phyloP scores from a whole-genome alignment of 2,329 filamentous ascomycete genomes.

The Cladosporium sp. region DNA sequence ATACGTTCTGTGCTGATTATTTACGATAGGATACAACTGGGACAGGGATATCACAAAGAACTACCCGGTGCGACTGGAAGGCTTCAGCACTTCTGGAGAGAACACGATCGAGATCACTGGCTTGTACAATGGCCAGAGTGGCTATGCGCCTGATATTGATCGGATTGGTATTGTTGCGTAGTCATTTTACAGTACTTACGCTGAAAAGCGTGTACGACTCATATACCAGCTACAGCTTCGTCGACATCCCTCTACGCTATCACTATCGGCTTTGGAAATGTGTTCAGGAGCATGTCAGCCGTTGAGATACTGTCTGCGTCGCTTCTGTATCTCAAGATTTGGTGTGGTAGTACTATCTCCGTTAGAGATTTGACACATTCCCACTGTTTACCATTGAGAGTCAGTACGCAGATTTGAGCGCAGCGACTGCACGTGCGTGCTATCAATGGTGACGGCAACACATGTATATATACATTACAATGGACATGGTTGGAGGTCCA shows the following conservation, averaged over 20 bases:
- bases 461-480: not conserved
- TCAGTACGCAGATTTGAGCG: not conserved
- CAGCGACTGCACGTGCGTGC: not conserved
- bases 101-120: slow-evolving; percentile 32
- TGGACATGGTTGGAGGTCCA: not conserved
- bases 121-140: slow-evolving; percentile 22
- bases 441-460: not conserved
- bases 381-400: too few relatives aligned
- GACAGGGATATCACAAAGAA: slow-evolving; percentile 32
- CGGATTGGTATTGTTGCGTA: slow-evolving; percentile 22
- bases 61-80: slow-evolving; percentile 29
- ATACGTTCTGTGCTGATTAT: not conserved
- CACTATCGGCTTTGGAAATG: too few relatives aligned
- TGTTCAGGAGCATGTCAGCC: too few relatives aligned
- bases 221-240: too few relatives aligned
- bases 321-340: too few relatives aligned
- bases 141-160: slow-evolving; percentile 33
- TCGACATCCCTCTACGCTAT: too few relatives aligned
- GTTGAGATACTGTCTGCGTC: too few relatives aligned
- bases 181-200: not conserved
- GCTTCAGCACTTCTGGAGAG: slow-evolving; percentile 26
- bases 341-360: too few relatives aligned
- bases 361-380: too few relatives aligned
- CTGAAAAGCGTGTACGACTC: too few relatives aligned
- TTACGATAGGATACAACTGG: slow-evolving; percentile 39